Conservation (phyloP, 768 basidiomycete genomes). For the Botryobasidium botryosum region DNA sequence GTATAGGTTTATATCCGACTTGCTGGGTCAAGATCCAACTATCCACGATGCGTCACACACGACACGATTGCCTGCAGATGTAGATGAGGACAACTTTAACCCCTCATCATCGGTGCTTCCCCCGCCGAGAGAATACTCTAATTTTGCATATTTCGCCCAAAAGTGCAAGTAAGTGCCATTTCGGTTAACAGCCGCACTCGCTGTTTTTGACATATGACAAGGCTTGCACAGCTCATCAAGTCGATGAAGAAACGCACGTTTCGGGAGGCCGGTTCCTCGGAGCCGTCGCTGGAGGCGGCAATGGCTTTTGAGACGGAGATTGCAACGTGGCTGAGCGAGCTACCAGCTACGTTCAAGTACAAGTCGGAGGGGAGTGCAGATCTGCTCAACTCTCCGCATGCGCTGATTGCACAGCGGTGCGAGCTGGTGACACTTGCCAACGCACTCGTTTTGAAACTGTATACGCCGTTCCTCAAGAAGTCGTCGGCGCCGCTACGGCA, state of each 20-base stretch:
- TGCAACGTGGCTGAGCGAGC: conserved; percentile 32
- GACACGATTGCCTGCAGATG: conserved; percentile 36
- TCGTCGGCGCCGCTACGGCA: neutral
- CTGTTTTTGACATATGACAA: conserved; percentile 19
- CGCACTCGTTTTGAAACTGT: conserved; percentile 42
- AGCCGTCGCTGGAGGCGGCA: conserved; percentile 44
- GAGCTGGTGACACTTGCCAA: conserved; percentile 46
- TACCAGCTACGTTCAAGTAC: conserved; percentile 35
- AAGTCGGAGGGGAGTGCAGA: conserved; percentile 21
- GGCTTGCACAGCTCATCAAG: conserved; percentile 47
- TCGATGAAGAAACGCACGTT: conserved; percentile 36
- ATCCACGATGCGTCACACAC: conserved; percentile 39
- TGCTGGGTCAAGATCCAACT: conserved; percentile 43
- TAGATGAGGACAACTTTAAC: conserved; percentile 36
- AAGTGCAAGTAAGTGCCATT: conserved; percentile 39
- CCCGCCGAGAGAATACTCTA: conserved; percentile 18
- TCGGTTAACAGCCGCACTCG: neutral
- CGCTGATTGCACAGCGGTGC: conserved; percentile 35
- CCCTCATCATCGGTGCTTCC: conserved; percentile 31
- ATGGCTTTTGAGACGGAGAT: conserved; percentile 40
- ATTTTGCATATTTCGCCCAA: conserved; percentile 33
- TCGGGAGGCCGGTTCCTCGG: conserved; percentile 22
- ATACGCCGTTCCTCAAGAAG: conserved; percentile 47
- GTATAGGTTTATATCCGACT: conserved; percentile 50
- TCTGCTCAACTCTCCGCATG: conserved; percentile 14